Percentiles rank a stretch among this genome's conserved stretches.
These are phyloP conservation scores for Flaveria floridana DNA, from an alignment of 140 eudicot species.

Conservation along the genomic window DNA sequence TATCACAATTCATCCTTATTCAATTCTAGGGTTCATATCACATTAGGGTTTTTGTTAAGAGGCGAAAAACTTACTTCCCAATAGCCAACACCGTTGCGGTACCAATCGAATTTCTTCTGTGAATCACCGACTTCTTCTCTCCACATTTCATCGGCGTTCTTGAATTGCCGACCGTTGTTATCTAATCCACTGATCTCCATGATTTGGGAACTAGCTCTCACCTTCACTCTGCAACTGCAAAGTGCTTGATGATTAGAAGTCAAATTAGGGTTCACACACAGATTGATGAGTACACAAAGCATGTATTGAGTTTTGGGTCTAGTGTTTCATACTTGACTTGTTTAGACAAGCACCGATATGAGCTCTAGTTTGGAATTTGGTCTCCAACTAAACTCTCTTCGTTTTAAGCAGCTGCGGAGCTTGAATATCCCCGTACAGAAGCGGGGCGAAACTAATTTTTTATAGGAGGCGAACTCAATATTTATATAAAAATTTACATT, in stretches of 20 bases:
- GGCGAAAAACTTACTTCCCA: constrained; percentile 65
- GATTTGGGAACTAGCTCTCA: not conserved
- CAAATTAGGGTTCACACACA: constrained; percentile 16
- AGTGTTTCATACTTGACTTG: too few relatives aligned
- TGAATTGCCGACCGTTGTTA: constrained; percentile 75
- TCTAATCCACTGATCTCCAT: constrained; percentile 75
- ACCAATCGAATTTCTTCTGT: constrained; percentile 69
- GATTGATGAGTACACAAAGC: constrained; percentile 8
- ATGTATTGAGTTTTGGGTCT: not conserved
- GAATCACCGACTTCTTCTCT: constrained; percentile 76
- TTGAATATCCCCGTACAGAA: too few relatives aligned
- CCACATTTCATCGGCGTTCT: constrained; percentile 94
- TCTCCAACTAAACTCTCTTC: too few relatives aligned
- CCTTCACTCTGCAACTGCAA: not conserved
- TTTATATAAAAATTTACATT: too few relatives aligned
- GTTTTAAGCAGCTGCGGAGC: too few relatives aligned
- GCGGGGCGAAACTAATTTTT: too few relatives aligned
- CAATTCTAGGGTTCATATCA: constrained; percentile 11
- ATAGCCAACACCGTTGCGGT: constrained; percentile 65
- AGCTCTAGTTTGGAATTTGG: too few relatives aligned
- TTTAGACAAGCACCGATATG: too few relatives aligned
- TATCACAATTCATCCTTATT: not conserved
- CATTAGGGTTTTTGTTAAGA: not conserved
- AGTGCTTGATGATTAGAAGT: constrained; percentile 1
- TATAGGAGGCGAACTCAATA: too few relatives aligned